A percentile compares a stretch with the other conserved stretches of the same genome.
phyloP scores from a whole-genome alignment of 148 eudicot species.

The Spergularia marina region DNA sequence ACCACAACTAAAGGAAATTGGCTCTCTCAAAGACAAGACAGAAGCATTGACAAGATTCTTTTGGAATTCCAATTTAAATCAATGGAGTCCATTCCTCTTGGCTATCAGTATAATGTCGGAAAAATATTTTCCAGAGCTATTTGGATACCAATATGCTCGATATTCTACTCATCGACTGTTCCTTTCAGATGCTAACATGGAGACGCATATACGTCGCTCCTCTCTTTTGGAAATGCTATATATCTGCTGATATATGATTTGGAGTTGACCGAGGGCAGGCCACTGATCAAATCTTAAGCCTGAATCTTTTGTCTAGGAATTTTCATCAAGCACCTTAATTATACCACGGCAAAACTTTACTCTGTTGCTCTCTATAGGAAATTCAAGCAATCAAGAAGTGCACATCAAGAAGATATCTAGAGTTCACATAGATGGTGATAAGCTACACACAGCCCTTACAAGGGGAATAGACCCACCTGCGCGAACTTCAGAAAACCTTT shows the following conservation, averaged over 20 bases:
- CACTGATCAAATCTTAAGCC: neutral
- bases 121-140: neutral
- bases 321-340: neutral
- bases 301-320: neutral
- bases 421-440: neutral
- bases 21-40: neutral
- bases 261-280: neutral
- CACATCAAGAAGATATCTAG: neutral
- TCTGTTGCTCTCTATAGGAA: neutral
- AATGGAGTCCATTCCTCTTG: neutral
- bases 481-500: slow-evolving; percentile 36
- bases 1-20: neutral
- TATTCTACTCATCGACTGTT: too few relatives aligned
- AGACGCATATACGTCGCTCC: neutral
- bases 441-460: neutral
- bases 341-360: neutral
- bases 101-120: neutral
- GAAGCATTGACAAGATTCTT: too few relatives aligned
- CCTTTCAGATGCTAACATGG: neutral
- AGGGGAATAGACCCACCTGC: slow-evolving; percentile 46
- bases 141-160: slow-evolving; percentile 6
- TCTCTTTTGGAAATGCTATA: neutral
- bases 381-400: neutral
- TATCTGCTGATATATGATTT: neutral
- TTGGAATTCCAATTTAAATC: neutral